A percentile compares a stretch with the other conserved stretches of the same genome.
Conservation (phyloP, 192 early-diverging fungal genomes). For the Backusella macrospora region DNA sequence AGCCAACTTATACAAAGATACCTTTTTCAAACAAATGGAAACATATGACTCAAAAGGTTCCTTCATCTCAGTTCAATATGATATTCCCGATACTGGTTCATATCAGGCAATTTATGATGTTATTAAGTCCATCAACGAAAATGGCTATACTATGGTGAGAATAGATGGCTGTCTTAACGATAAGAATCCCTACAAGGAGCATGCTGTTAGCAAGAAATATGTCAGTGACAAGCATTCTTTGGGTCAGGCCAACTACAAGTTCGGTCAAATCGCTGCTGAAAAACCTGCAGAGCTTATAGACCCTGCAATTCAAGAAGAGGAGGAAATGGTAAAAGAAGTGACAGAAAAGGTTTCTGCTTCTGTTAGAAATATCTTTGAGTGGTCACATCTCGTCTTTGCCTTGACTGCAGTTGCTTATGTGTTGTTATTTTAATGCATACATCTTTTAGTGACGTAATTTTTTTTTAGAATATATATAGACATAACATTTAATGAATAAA, state of each 20-base stretch:
- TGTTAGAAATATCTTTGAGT: neutral
- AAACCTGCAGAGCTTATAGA: slow-evolving; percentile 8
- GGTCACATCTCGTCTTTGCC: neutral
- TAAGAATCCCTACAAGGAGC: slow-evolving; percentile 48
- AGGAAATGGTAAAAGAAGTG: neutral
- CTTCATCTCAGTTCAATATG: slow-evolving; percentile 51
- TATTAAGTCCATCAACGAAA: slow-evolving; percentile 42
- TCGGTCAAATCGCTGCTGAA: slow-evolving; percentile 46
- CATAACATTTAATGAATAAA: neutral
- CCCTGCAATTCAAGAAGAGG: neutral
- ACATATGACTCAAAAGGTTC: slow-evolving; percentile 51
- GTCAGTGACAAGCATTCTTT: slow-evolving; percentile 50
- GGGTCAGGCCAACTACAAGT: slow-evolving; percentile 45
- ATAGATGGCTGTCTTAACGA: slow-evolving; percentile 57
- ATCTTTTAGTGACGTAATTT: neutral
- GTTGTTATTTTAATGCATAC: neutral
- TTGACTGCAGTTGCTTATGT: neutral
- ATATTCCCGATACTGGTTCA: slow-evolving; percentile 53
- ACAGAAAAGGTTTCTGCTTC: neutral
- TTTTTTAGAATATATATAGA: neutral
- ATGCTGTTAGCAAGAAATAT: slow-evolving; percentile 39
- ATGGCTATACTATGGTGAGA: slow-evolving; percentile 55
- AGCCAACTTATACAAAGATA: slow-evolving; percentile 42
- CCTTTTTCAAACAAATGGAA: slow-evolving; percentile 48
- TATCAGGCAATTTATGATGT: slow-evolving; percentile 48